Base-by-base conservation (phyloP, 768 basidiomycete species). In the Pleurotus tuoliensis region DNA sequence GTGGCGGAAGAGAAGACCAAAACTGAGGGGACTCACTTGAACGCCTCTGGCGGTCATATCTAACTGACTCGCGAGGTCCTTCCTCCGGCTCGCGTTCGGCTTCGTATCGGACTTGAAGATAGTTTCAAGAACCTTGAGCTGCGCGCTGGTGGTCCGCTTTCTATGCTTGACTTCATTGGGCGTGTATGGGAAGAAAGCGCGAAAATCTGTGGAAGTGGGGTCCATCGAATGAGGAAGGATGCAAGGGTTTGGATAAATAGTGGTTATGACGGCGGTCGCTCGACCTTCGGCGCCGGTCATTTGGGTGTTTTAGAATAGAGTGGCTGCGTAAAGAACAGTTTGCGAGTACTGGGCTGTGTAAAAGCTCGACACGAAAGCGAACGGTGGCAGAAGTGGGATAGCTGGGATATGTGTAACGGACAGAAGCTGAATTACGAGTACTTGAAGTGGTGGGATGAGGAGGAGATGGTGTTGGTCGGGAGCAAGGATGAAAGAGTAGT, bases 11-110 rank as follows among this genome's bases (percentile, higher is more conserved):
- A 12, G 25, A 45, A 53, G 34, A 57, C 13, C 49, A 58, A 49
- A 41, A 30, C 20, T 40, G 24, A 9, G 24, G 37, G 15, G 34
- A 82, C 78, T 47, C 56, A 96, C 95, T 82, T 98, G 95, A 2
- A 98, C 91, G n/a, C 92, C 93, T 58, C 95, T 78, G 18, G 93
- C 84, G 8, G 91, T 90, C 95, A 98, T 98, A 59, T 86, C 87
- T 56, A 98, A 83, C 73, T 93, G 80, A 8, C 79, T 73, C 0
- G 94, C 89, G 53, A 98, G 83, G 60, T 83, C 78, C 69, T 90
- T 92, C 63, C 96, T 81, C 38, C 89, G 74, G 5, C 80, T 73
- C 39, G 86, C 87, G 69, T 94, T 94, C 13, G 96, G 95, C 70
- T 98, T 98, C 56, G 92, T 92, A 72, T 94, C 93, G 62, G 81